Conservation (phyloP, 2,329 filamentous ascomycete species). For the Seiridium unicorne region DNA sequence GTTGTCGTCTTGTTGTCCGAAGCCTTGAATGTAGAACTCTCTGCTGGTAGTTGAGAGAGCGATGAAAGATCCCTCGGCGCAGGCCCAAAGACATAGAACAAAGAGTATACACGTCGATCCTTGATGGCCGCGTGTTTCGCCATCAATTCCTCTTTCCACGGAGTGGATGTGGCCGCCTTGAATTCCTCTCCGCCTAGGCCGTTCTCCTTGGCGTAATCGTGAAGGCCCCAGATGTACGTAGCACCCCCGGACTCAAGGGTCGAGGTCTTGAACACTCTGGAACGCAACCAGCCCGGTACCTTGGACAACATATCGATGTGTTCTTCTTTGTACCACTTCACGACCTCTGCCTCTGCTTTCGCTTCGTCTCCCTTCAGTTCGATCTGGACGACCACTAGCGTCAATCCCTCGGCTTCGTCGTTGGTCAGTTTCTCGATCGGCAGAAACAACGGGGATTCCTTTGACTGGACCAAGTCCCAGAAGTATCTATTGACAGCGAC, state of each 20-base stretch:
- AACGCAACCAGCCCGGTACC: slow-evolving; percentile 76
- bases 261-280: slow-evolving; percentile 67
- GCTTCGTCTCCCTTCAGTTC: slow-evolving; percentile 46
- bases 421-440: slow-evolving; percentile 60
- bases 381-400: slow-evolving; percentile 62
- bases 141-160: slow-evolving; percentile 59
- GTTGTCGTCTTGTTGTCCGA: slow-evolving; percentile 57
- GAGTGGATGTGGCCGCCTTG: slow-evolving; percentile 60
- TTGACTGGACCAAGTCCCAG: slow-evolving; percentile 63
- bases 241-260: slow-evolving; percentile 50
- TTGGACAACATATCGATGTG: slow-evolving; percentile 70
- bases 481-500: slow-evolving; percentile 68
- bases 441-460: slow-evolving; percentile 54
- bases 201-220: slow-evolving; percentile 70
- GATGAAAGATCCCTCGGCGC: slow-evolving; percentile 66
- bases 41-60: slow-evolving; percentile 47
- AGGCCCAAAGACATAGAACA: slow-evolving; percentile 79
- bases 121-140: slow-evolving; percentile 56
- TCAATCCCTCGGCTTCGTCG: slow-evolving; percentile 55
- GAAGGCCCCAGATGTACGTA: slow-evolving; percentile 62
- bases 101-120: slow-evolving; percentile 60
- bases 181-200: slow-evolving; percentile 65
- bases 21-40: slow-evolving; percentile 48
- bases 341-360: slow-evolving; percentile 50
- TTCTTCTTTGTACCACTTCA: slow-evolving; percentile 73